Base-by-base conservation (phyloP, 2,329 filamentous ascomycete genomes). In the Aspergillus fumigatus region DNA sequence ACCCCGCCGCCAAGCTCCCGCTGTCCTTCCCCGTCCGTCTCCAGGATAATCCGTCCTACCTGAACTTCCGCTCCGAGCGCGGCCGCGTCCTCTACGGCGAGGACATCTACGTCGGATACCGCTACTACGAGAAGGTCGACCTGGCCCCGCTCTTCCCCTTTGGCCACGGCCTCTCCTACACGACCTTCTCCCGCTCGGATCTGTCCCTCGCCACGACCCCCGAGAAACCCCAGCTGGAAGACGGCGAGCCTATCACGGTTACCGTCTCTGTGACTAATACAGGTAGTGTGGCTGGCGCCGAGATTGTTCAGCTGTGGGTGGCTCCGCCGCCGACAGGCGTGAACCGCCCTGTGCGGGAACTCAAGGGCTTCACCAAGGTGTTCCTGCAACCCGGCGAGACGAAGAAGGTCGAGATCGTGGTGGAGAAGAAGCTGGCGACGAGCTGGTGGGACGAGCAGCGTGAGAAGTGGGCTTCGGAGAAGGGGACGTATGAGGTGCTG, bases 141-240 rank as follows among this genome's bases (percentile, higher is more conserved):
- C 79, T 84, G 4, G 78, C 80, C 0, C 83, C 87, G 0, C 80
- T 88, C 27, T 94, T 92, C 73, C 82, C 87, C 56, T 95, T 95
- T 69, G 90, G 90, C 11, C 86, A 91, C 67, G 90, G 90, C 1
- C 79, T 94, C 1, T 89, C 87, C 17, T 94, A 92, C 73, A 92
- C 89, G 0, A 84, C 77, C 0, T 93, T 93, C 69, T 63, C 70
- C 9, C 80, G 82, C 62, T 81, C 78, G 1, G 75, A 81, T 43
- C 75, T 87, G 1, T 55, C 59, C 3, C 55, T 71, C 56, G 65
- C 54, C 25, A 70, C 62, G 11, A 58, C 59, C 0, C 63, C 68
- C 0, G 68, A 70, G 48, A 59, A 66, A 5, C 6, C 55, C 10
- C 69, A 70, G 1, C 77, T 84, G 21, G 68, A 72, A 0, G 75